Evolutionary conservation across 768 basidiomycete species (phyloP).

Genomic region (Cytidiella melzeri): DNA sequence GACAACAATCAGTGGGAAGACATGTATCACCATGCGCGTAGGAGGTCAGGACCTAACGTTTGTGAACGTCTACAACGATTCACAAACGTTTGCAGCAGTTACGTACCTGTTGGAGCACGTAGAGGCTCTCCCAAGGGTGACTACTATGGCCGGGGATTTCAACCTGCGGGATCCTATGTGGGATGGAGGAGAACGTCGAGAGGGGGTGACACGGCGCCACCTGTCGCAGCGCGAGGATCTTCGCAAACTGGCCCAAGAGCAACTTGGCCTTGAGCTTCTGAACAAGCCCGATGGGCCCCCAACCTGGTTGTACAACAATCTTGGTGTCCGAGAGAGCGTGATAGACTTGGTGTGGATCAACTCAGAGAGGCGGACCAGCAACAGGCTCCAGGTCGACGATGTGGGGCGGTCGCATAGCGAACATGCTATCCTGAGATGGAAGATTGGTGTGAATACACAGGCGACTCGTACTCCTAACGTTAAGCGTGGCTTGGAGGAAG

Average conservation of each 20-base stretch:
- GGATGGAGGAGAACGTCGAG: slow-evolving; percentile 1
- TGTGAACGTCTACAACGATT: slow-evolving; percentile 10
- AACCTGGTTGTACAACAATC: slow-evolving; percentile 4
- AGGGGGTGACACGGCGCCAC: neutral
- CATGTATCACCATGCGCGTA: neutral
- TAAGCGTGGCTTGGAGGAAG: no score
- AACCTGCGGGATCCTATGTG: slow-evolving; percentile 10
- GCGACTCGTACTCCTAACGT: neutral
- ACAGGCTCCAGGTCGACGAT: neutral
- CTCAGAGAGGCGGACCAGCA: neutral
- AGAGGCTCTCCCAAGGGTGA: slow-evolving; percentile 4
- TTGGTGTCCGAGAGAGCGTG: neutral
- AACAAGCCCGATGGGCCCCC: slow-evolving; percentile 6
- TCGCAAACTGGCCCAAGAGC: neutral
- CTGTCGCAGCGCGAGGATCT: no score
- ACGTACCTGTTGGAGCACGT: neutral
- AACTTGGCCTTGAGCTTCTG: neutral
- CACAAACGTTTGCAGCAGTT: neutral
- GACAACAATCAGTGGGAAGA: no score
- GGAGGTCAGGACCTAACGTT: neutral
- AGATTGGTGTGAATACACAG: neutral
- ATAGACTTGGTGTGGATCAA: slow-evolving; percentile 7
- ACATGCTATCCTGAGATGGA: no score
- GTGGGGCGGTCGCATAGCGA: neutral
- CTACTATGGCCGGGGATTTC: no score